Evolutionary conservation across 768 basidiomycete genomes (phyloP).

Genomic region (Infundibulicybe gibba): DNA sequence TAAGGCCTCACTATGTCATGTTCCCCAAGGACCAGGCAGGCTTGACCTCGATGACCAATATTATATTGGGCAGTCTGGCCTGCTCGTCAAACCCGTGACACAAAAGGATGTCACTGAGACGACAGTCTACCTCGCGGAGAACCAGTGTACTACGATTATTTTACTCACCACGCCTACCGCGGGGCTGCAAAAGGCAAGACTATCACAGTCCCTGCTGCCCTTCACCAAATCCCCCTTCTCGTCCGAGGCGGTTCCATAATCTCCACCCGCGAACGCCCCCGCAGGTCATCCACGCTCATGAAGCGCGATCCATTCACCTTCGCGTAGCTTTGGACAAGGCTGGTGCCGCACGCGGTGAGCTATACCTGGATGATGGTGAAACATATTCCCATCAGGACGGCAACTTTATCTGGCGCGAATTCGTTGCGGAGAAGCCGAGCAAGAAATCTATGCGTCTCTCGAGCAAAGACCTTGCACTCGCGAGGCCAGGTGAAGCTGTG

Average conservation of each 20-base stretch:
- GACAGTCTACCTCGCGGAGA: constrained; percentile 82
- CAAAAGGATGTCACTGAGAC: constrained; percentile 64
- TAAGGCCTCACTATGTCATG: constrained; percentile 91
- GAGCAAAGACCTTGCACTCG: constrained; percentile 53
- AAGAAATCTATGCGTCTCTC: constrained; percentile 42
- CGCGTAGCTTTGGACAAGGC: constrained; percentile 71
- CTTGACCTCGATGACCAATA: constrained; percentile 90
- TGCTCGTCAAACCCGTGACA: constrained; percentile 91
- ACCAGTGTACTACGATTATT: constrained; percentile 97
- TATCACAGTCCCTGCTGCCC: constrained; percentile 75
- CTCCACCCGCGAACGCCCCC: constrained; percentile 81
- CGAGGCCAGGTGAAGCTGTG: constrained; percentile 42
- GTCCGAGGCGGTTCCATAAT: constrained; percentile 90
- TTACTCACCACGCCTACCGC: constrained; percentile 64
- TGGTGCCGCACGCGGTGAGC: constrained; percentile 66
- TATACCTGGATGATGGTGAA: constrained; percentile 96
- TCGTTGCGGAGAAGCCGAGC: constrained; percentile 51
- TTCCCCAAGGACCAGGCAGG: constrained; percentile 89
- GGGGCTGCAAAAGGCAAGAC: constrained; percentile 61
- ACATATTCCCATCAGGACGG: constrained; percentile 74
- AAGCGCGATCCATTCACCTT: constrained; percentile 92
- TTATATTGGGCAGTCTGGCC: constrained; percentile 82
- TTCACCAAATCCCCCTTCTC: constrained; percentile 80
- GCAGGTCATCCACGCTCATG: constrained; percentile 86
- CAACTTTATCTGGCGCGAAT: constrained; percentile 80